Conservation (phyloP, 2,329 filamentous ascomycete species). For the Pseudogymnoascus sp. region DNA sequence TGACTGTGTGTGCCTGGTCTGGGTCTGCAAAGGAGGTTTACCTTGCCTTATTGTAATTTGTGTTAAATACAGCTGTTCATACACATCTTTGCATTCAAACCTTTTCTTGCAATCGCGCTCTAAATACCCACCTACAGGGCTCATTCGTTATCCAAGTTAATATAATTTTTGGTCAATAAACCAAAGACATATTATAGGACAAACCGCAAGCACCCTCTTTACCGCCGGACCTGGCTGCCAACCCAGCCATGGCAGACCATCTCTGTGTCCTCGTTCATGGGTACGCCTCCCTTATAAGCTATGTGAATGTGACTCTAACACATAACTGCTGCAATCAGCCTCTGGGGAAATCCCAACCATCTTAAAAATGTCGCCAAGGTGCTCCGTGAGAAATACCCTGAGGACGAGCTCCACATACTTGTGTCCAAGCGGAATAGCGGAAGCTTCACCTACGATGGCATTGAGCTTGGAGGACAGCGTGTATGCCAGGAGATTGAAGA, state of each 20-base stretch:
- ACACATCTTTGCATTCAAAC: not conserved
- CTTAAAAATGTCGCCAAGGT: constrained; percentile 60
- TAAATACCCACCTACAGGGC: not conserved
- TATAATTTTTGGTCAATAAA: not conserved
- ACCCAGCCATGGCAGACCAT: constrained; percentile 46
- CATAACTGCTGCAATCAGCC: constrained; percentile 32
- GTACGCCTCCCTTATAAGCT: constrained; percentile 18
- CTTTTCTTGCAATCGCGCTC: not conserved
- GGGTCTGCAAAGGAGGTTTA: not conserved
- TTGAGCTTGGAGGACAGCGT: constrained; percentile 60
- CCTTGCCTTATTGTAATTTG: not conserved
- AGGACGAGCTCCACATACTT: constrained; percentile 61
- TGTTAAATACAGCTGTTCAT: not conserved
- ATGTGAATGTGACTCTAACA: not conserved
- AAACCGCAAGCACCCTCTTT: not conserved
- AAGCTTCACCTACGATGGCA: constrained; percentile 64
- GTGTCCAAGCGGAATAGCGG: constrained; percentile 67
- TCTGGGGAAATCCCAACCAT: constrained; percentile 75
- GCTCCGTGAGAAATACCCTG: constrained; percentile 52
- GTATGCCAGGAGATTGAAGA: constrained; percentile 62
- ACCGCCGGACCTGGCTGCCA: not conserved
- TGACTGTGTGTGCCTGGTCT: constrained; percentile 47
- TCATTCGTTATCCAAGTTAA: not conserved
- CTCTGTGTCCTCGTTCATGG: constrained; percentile 73
- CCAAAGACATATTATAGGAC: not conserved